Percentiles rank a stretch among this genome's conserved stretches.
Conservation (phyloP, 148 eudicot genomes). For the Drosera capensis region DNA sequence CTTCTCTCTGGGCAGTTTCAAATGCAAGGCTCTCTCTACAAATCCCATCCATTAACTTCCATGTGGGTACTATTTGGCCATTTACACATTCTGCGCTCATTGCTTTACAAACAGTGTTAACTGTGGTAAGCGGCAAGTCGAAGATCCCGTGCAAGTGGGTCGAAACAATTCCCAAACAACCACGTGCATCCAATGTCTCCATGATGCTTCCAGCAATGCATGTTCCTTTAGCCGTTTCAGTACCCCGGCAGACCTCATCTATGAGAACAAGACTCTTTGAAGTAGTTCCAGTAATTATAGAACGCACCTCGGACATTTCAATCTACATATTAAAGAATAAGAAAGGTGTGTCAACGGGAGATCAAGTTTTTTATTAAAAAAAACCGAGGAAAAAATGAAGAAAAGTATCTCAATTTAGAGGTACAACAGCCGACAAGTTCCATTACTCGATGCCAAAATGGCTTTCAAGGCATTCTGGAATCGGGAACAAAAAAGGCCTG, state of each 20-base stretch:
- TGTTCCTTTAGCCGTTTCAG: constrained; percentile 92
- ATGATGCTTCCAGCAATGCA: constrained; percentile 92
- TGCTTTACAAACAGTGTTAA: constrained; percentile 44
- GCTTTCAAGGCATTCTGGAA: too few relatives aligned
- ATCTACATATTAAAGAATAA: constrained; percentile 34
- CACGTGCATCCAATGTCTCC: constrained; percentile 63
- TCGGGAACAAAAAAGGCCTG: too few relatives aligned
- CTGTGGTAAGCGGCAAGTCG: constrained; percentile 56
- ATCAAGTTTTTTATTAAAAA: too few relatives aligned
- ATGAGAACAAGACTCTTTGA: constrained; percentile 87
- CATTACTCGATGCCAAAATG: too few relatives aligned
- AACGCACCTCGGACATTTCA: constrained; percentile 95
- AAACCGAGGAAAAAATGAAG: too few relatives aligned
- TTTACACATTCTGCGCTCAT: constrained; percentile 59
- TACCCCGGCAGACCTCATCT: constrained; percentile 94
- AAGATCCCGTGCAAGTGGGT: constrained; percentile 91
- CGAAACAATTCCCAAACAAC: constrained; percentile 81
- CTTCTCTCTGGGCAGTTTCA: constrained; percentile 87
- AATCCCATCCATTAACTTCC: constrained; percentile 85
- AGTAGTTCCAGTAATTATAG: constrained; percentile 56
- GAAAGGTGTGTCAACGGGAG: background rate
- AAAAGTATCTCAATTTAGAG: too few relatives aligned
- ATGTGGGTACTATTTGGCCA: constrained; percentile 69
- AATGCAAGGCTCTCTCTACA: constrained; percentile 97
- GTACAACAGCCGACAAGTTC: too few relatives aligned